These are phyloP conservation scores for Vitis amurensis DNA, from an alignment of 164 flowering plant species.

Conservation along the genomic window DNA sequence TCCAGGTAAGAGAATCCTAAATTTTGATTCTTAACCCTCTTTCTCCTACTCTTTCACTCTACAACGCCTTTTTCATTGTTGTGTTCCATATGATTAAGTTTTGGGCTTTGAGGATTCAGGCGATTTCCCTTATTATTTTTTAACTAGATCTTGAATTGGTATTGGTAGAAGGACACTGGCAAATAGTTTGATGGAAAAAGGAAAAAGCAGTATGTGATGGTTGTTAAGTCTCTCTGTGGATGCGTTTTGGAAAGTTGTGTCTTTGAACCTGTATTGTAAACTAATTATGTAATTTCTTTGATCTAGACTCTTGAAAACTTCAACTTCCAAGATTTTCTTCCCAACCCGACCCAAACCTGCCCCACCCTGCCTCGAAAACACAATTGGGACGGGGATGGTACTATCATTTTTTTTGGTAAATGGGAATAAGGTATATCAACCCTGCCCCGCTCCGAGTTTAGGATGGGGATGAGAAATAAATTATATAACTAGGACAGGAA, in stretches of 20 bases:
- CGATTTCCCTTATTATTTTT: neutral
- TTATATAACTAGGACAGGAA: no score
- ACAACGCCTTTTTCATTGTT: slow-evolving; percentile 1
- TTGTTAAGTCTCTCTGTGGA: slow-evolving; percentile 73
- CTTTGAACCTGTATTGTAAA: slow-evolving; percentile 77
- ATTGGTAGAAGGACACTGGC: slow-evolving; percentile 8
- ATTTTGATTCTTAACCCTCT: slow-evolving; percentile 23
- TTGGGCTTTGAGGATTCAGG: neutral
- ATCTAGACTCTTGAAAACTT: neutral
- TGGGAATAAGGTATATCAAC: no score
- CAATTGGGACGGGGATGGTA: no score
- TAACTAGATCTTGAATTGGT: neutral
- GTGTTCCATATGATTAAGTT: slow-evolving; percentile 3
- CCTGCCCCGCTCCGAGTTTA: no score
- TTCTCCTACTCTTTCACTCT: slow-evolving; percentile 14
- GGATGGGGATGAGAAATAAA: no score
- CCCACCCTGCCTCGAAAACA: no score
- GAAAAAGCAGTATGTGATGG: slow-evolving; percentile 67
- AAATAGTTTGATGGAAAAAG: neutral
- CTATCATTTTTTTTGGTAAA: no score
- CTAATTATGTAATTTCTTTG: slow-evolving; percentile 66
- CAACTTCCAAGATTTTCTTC: neutral
- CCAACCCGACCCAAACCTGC: no score
- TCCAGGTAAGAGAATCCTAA: slow-evolving; percentile 25
- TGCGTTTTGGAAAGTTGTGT: slow-evolving; percentile 62